These are phyloP conservation scores for Mortierella antarctica DNA, from an alignment of 192 early-diverging fungal genomes.

Conservation along the genomic window DNA sequence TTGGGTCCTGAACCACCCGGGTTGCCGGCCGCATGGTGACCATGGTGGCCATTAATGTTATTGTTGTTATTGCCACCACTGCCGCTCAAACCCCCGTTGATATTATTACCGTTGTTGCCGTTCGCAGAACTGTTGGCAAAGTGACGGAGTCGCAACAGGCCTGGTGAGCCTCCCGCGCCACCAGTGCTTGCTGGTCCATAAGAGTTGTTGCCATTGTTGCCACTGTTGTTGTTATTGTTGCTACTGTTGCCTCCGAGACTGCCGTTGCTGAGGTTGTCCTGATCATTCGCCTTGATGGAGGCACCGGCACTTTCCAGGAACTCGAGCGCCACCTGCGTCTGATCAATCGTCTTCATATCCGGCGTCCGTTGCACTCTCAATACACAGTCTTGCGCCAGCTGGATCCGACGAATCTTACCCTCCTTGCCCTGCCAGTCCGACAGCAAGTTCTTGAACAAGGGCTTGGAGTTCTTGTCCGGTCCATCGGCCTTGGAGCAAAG, in stretches of 20 bases:
- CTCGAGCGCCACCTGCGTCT: slow-evolving; percentile 42
- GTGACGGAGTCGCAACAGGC: slow-evolving; percentile 5
- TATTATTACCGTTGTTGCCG: background rate
- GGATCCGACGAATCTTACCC: slow-evolving; percentile 40
- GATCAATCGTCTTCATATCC: slow-evolving; percentile 52
- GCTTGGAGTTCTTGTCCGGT: slow-evolving; percentile 52
- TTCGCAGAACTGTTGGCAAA: background rate
- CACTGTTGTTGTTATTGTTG: slow-evolving; percentile 1
- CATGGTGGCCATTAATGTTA: slow-evolving; percentile 13
- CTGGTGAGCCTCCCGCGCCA: slow-evolving; percentile 24
- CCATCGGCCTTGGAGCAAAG: slow-evolving; percentile 49
- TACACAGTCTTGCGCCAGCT: slow-evolving; percentile 49
- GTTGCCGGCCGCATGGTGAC: background rate
- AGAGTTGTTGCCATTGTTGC: background rate
- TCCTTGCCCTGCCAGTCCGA: slow-evolving; percentile 55
- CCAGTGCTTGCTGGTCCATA: background rate
- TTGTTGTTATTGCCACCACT: slow-evolving; percentile 10
- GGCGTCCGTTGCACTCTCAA: slow-evolving; percentile 45
- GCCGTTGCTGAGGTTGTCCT: slow-evolving; percentile 15
- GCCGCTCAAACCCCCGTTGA: slow-evolving; percentile 2
- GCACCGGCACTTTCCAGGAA: slow-evolving; percentile 42
- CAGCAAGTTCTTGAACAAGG: slow-evolving; percentile 54
- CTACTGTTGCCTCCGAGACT: background rate
- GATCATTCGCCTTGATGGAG: slow-evolving; percentile 20
- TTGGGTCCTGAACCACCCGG: background rate